Conservation (phyloP, 768 basidiomycete species). For the Leccinum boreale region DNA sequence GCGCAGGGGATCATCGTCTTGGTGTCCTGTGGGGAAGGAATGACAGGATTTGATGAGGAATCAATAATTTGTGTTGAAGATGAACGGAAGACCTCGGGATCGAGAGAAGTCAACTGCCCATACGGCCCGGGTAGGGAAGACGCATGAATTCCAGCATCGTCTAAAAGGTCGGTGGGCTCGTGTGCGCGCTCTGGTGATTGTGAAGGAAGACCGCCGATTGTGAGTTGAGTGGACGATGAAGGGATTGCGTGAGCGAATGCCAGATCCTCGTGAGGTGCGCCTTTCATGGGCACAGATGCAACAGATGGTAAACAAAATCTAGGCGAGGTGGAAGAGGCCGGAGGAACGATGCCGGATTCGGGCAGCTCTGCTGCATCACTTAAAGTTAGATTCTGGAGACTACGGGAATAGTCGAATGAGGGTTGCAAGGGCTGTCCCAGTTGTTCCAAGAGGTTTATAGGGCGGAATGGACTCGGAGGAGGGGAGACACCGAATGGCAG, state of each 20-base stretch:
- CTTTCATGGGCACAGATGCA: slow-evolving; percentile 6
- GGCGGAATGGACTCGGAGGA: slow-evolving; percentile 33
- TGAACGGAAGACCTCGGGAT: not conserved
- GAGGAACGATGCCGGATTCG: slow-evolving; percentile 9
- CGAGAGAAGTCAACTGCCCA: slow-evolving; percentile 4
- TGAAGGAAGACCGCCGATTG: slow-evolving; percentile 24
- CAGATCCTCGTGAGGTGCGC: not conserved
- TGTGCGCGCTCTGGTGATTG: slow-evolving; percentile 18
- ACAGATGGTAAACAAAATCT: slow-evolving; percentile 39
- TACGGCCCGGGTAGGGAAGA: not conserved
- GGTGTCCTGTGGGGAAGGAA: not conserved
- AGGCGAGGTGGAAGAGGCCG: slow-evolving; percentile 38
- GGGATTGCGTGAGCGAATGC: slow-evolving; percentile 1
- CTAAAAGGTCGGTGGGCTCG: slow-evolving; percentile 2
- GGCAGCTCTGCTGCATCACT: slow-evolving; percentile 1
- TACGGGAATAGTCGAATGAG: not conserved
- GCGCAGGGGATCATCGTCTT: not conserved
- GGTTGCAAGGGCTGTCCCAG: slow-evolving; percentile 18
- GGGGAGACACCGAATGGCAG: slow-evolving; percentile 9
- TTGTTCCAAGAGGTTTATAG: slow-evolving; percentile 29
- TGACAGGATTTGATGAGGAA: not conserved
- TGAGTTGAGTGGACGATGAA: slow-evolving; percentile 8
- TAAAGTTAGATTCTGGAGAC: not conserved
- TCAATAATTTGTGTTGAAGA: slow-evolving; percentile 3
- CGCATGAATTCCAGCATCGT: slow-evolving; percentile 4